Evolutionary conservation across 805 yeast genomes (phyloP).

Genomic region (Hanseniaspora thailandica): DNA sequence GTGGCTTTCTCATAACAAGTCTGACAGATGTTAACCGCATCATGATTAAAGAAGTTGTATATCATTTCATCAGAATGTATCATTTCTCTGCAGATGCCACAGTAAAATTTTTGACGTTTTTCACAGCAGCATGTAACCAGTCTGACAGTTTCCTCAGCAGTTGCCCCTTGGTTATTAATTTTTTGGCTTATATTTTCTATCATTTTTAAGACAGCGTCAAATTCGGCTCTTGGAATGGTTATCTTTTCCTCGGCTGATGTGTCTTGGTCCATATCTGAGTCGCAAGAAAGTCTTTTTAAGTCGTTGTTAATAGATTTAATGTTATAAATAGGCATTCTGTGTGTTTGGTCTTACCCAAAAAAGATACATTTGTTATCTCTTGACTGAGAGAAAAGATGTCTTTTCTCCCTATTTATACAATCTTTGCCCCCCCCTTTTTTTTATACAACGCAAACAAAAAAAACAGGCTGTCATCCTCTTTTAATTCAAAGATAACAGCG

Average conservation of each 20-base stretch:
- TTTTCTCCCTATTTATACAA: background rate
- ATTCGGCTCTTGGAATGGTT: conserved; percentile 1
- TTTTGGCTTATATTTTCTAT: background rate
- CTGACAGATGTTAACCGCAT: too few relatives aligned
- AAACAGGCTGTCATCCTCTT: background rate
- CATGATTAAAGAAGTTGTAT: too few relatives aligned
- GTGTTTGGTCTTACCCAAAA: too few relatives aligned
- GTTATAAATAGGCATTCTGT: background rate
- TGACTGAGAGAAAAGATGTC: too few relatives aligned
- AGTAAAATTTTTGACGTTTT: too few relatives aligned
- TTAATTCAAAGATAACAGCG: background rate
- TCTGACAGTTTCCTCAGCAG: too few relatives aligned
- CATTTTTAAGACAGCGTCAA: background rate
- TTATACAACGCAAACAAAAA: background rate
- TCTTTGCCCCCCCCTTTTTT: background rate
- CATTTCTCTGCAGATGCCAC: background rate
- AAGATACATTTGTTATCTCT: too few relatives aligned
- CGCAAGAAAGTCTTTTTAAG: background rate
- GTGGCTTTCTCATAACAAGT: too few relatives aligned
- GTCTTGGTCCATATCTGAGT: too few relatives aligned
- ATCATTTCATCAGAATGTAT: too few relatives aligned
- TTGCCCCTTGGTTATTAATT: background rate
- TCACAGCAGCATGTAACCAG: too few relatives aligned
- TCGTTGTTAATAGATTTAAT: background rate
- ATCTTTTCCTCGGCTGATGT: background rate